These are phyloP conservation scores for Populus deltoides DNA, from an alignment of 345 rosid species.

Conservation along the genomic window DNA sequence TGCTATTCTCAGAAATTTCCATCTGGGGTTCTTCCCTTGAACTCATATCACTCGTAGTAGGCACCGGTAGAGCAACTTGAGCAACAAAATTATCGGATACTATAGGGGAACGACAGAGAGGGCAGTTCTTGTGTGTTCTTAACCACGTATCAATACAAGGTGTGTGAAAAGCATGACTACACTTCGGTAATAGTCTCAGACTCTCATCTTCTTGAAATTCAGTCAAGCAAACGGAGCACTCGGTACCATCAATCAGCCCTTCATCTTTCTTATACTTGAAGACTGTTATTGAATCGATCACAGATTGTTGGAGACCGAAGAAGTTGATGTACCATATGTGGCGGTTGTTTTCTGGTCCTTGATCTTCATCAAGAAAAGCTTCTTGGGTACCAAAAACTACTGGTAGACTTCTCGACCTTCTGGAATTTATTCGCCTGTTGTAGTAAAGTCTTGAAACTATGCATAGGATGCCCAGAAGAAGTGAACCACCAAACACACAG, in stretches of 20 bases:
- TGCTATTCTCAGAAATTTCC: conserved; percentile 18
- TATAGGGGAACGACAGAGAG: conserved; percentile 72
- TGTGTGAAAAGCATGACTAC: conserved; percentile 79
- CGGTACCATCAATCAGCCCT: conserved; percentile 59
- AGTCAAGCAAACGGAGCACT: conserved; percentile 81
- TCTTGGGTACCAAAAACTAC: conserved; percentile 27
- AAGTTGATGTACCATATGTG: conserved; percentile 67
- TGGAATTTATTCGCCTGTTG: conserved; percentile 23
- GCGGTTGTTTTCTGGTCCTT: conserved; percentile 33
- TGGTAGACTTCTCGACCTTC: conserved; percentile 17
- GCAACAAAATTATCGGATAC: conserved; percentile 17
- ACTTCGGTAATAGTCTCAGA: conserved; percentile 69
- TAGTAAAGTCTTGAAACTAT: not conserved
- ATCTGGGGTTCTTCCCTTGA: conserved; percentile 14
- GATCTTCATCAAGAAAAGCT: conserved; percentile 36
- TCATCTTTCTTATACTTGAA: conserved; percentile 49
- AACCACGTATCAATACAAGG: conserved; percentile 84
- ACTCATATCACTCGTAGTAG: conserved; percentile 17
- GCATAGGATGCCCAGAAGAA: conserved; percentile 30
- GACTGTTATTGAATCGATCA: conserved; percentile 55
- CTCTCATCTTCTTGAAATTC: conserved; percentile 64
- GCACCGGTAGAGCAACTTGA: conserved; percentile 7
- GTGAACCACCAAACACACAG: conserved; percentile 8
- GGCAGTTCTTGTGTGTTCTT: conserved; percentile 73
- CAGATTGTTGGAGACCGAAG: conserved; percentile 55